These are phyloP conservation scores for Alternaria viburni DNA, from an alignment of 2,329 filamentous ascomycete genomes.

Conservation along the genomic window DNA sequence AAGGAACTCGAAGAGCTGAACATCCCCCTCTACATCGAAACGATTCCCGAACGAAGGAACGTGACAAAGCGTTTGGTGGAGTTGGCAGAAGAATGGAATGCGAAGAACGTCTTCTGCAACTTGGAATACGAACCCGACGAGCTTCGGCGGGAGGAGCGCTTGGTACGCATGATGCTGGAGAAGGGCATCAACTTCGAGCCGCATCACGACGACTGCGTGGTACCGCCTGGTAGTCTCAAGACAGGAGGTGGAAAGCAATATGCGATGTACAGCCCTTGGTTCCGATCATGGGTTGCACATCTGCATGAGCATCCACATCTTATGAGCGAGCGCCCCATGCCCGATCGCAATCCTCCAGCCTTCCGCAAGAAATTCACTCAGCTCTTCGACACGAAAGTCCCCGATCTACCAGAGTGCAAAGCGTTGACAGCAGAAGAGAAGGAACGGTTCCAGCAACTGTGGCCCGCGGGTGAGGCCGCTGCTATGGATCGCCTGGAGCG, in stretches of 20 bases:
- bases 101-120: constrained; percentile 78
- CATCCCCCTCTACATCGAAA: constrained; percentile 80
- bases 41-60: constrained; percentile 67
- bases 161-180: constrained; percentile 67
- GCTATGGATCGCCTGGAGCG: constrained; percentile 49
- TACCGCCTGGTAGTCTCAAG: constrained; percentile 72
- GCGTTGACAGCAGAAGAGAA: constrained; percentile 53
- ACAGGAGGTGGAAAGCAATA: constrained; percentile 79
- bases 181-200: constrained; percentile 72
- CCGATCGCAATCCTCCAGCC: constrained; percentile 60
- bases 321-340: constrained; percentile 66
- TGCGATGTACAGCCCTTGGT: constrained; percentile 86
- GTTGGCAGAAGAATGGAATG: constrained; percentile 73
- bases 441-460: constrained; percentile 49
- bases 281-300: constrained; percentile 74
- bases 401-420: constrained; percentile 66
- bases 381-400: constrained; percentile 40
- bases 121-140: constrained; percentile 94
- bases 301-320: constrained; percentile 73
- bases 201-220: constrained; percentile 82
- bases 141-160: constrained; percentile 73
- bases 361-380: constrained; percentile 57
- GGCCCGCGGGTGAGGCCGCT: constrained; percentile 55
- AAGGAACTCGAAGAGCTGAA: constrained; percentile 71
- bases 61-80: constrained; percentile 68